Evolutionary conservation across 1,284 basidiomycete species (phyloP).

Genomic region (Sutorius eximius): DNA sequence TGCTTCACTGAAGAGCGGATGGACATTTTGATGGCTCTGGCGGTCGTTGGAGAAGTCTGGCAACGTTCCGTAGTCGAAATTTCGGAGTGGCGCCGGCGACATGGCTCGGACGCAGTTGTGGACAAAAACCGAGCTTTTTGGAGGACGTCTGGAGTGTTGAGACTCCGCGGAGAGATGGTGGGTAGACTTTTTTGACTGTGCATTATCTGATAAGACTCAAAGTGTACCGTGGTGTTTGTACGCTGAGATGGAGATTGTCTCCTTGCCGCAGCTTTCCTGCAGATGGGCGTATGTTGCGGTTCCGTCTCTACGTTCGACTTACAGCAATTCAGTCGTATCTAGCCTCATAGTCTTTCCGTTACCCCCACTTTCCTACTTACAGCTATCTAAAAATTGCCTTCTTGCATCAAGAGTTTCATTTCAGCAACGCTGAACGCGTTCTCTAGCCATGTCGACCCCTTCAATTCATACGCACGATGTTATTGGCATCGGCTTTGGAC

Average conservation of each 20-base stretch:
- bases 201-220: no score
- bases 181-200: no score
- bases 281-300: no score
- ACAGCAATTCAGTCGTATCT: not conserved
- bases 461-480: constrained; percentile 42
- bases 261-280: not conserved
- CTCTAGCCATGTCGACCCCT: constrained; percentile 5
- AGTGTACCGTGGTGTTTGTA: no score
- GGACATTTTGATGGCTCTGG: constrained; percentile 2
- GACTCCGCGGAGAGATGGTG: no score
- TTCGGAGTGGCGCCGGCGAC: no score
- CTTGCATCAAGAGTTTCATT: not conserved
- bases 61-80: constrained; percentile 31
- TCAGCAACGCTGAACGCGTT: not conserved
- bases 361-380: not conserved
- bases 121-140: no score
- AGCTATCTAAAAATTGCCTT: not conserved
- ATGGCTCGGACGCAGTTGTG: no score
- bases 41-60: constrained; percentile 40
- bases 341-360: not conserved
- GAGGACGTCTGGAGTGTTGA: no score
- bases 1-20: constrained; percentile 6
- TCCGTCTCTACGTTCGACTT: not conserved
- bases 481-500: constrained; percentile 60
- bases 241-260: no score